Evolutionary conservation across 257 asterid genomes (phyloP).

Genomic region (Coffea canephora): DNA sequence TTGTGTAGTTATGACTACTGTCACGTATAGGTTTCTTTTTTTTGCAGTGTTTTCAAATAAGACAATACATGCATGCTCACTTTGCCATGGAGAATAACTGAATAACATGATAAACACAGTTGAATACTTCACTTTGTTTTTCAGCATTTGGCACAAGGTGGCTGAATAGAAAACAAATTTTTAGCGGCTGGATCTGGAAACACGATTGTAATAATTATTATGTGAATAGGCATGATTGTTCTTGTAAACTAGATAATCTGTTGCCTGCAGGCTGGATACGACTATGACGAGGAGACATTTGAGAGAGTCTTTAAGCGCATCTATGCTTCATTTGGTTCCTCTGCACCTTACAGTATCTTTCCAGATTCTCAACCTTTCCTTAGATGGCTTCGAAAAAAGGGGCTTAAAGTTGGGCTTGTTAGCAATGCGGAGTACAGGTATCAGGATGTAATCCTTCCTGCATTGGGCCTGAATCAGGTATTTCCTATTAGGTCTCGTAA

Average conservation of each 20-base stretch:
- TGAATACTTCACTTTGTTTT: background rate
- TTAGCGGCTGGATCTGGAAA: background rate
- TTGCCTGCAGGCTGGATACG: conserved; percentile 85
- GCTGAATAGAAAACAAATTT: background rate
- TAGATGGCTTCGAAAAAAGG: conserved; percentile 71
- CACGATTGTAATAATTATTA: background rate
- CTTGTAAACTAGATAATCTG: conserved; percentile 6
- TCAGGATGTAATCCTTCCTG: conserved; percentile 89
- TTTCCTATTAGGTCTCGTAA: background rate
- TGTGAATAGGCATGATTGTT: background rate
- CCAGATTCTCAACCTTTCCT: conserved; percentile 84
- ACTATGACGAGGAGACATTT: conserved; percentile 88
- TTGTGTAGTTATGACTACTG: conserved; percentile 1
- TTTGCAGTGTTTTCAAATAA: background rate
- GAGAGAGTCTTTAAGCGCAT: conserved; percentile 83
- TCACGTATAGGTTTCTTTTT: background rate
- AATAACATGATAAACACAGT: too few relatives aligned
- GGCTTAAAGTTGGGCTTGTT: conserved; percentile 69
- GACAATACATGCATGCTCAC: background rate
- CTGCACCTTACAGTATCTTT: conserved; percentile 79
- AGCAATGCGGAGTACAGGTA: conserved; percentile 96
- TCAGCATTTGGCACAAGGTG: background rate
- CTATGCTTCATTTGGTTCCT: conserved; percentile 87
- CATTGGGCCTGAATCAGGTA: conserved; percentile 82
- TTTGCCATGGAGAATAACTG: too few relatives aligned